Percentiles rank a stretch among this genome's conserved stretches.
Evolutionary conservation across 768 basidiomycete species (phyloP).

Genomic region (Panellus pusillus): DNA sequence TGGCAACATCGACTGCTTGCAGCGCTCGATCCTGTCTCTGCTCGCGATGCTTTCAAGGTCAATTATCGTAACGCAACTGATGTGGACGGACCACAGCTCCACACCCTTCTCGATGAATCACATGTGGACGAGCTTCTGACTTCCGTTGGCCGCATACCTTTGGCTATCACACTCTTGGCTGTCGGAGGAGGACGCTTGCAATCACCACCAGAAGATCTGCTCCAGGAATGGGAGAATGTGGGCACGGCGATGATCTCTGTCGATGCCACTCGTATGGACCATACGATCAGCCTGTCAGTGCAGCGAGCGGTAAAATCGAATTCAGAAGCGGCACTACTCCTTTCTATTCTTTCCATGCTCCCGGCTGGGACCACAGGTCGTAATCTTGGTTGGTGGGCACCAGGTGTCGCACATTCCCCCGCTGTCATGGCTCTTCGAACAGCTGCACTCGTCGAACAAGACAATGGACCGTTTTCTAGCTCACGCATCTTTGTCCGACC

Average conservation of each 20-base stretch:
- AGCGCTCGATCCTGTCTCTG: conserved; percentile 20
- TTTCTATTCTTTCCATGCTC: conserved; percentile 19
- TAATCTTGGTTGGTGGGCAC: conserved; percentile 17
- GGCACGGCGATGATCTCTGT: no score
- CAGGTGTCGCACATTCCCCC: not conserved
- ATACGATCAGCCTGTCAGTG: not conserved
- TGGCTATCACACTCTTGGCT: conserved; percentile 36
- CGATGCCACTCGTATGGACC: not conserved
- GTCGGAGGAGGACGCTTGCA: conserved; percentile 16
- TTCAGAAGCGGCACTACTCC: not conserved
- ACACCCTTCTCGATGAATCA: conserved; percentile 18
- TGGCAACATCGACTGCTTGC: conserved; percentile 22
- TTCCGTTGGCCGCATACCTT: conserved; percentile 30
- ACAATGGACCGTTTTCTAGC: not conserved
- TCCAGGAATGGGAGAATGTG: no score
- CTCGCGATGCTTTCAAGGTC: conserved; percentile 22
- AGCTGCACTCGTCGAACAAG: conserved; percentile 6
- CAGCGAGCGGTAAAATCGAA: not conserved
- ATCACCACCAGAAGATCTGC: no score
- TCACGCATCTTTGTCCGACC: conserved; percentile 21
- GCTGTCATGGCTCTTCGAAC: conserved; percentile 10
- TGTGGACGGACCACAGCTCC: conserved; percentile 22
- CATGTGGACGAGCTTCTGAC: conserved; percentile 21
- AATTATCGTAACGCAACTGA: conserved; percentile 20
- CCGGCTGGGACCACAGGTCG: conserved; percentile 24